Evolutionary conservation across 495 filamentous ascomycete genomes (phyloP), one percentile per base, ranked within the genome.

Genomic region (Pyronema domesticum): DNA sequence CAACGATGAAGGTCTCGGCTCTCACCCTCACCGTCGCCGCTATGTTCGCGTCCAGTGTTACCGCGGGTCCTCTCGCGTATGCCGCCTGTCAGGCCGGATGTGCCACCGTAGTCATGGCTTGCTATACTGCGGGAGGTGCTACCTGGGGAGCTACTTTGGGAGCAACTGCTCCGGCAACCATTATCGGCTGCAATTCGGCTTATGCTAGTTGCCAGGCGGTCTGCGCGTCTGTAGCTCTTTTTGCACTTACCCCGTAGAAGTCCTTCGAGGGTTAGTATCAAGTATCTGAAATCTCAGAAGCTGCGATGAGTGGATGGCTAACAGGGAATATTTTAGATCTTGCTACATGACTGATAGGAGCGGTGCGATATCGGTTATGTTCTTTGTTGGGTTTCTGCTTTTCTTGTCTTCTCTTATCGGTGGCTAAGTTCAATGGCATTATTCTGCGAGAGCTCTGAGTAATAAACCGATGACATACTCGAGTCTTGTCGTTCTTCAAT

Each of bases 51-150:
- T 10, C 54, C 7, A 18, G 55, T 3, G 56, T 56, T 19, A 45
- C 55, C 23, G 69, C 71, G 0, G 71, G 71, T 8, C 68, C 71
- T 1, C 30, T 56, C 7, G 68, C 59, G 14, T 75, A 77, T 51
- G 74, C 69, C 0, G 52, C 73, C 13, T 78, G 75, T 44, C 73
- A 79, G 57, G 67, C 68, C 0, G 75, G 74, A 3, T 78, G 76
- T 46, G 60, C 74, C 0, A 51, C 50, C 0, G 59, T 78, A 0
- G 74, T 73, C 0, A 70, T 70, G 65, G 73, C 74, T 0, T 79
- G 76, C 55, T 79, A 78, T 54, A 10, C 53, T 1, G 74, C 71
- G n/a, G 76, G 70, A 3, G 74, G 76, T 0, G 61, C 58, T 34
- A 71, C 68, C 2, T 78, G 65, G 67, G 61, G 72, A 3, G 70